Evolutionary conservation across 2,329 filamentous ascomycete species (phyloP), one percentile per base, ranked within the genome.

Genomic region (Coniosporium tulheliwenetii): DNA sequence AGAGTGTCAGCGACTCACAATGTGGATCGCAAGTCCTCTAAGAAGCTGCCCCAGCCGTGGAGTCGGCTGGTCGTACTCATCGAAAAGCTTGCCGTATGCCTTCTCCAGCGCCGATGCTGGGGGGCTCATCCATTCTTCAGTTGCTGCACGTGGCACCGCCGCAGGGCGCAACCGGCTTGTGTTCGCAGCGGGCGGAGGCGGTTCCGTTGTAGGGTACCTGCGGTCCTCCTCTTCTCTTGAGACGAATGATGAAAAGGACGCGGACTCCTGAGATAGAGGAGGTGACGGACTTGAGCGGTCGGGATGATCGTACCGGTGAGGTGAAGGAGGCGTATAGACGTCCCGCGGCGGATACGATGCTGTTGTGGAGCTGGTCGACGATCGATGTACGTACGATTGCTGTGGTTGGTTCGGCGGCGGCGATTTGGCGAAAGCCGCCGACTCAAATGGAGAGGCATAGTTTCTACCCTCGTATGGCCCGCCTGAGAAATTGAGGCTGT

Each of bases 1-100:
- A 12, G 10, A 10, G 14, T n/a, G 14, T 5, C 36, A 34, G 13
- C 19, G 1, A 58, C 71, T 50, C 63, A 85, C 82, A 51, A 93
- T 63, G 54, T 85, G 79, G 41, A 75, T 68, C 10, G 83, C 84
- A 42, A 93, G 65, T 0, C 83, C 83, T 41, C 77, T 69, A 38
- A 93, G 62, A 33, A 91, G 77, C 47, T 86, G 74, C 0, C 73
- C 73, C 12, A 89, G 67, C 39, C 83, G 69, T 38, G 67, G 59
- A 0, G 84, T 87, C 1, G 82, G 75, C 42, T 71, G 69, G 0
- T 79, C 81, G 26, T 77, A 67, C 2, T 67, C 63, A 37, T 81
- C 76, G 53, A 93, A 93, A 2, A 93, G 58, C 8, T 67, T 67
- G 5, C 83, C 81, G 85, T 85, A 93, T 53, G 79, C 78, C 53